Percentiles rank a stretch among this genome's conserved stretches.
phyloP scores from a whole-genome alignment of 2,329 filamentous ascomycete species.

The Cyphellophora europaea region DNA sequence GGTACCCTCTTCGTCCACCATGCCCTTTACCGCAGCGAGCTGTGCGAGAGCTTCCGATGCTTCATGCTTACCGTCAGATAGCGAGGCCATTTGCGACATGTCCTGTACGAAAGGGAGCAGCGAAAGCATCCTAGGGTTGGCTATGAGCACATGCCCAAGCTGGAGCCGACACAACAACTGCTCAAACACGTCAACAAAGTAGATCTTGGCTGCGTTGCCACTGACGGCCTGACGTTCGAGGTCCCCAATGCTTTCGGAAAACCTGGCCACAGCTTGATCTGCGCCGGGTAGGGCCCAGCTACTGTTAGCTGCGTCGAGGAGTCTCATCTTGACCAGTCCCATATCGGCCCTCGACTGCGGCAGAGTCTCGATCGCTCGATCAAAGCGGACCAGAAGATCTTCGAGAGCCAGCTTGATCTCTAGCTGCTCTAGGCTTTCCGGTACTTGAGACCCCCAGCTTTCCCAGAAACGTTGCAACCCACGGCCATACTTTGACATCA shows the following conservation, averaged over 20 bases:
- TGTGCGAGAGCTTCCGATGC: too few relatives aligned
- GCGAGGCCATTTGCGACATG: too few relatives aligned
- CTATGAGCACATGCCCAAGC: too few relatives aligned
- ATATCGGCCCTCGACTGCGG: conserved; percentile 26
- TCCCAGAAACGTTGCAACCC: conserved; percentile 18
- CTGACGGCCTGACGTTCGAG: background rate
- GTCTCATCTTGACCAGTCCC: conserved; percentile 12
- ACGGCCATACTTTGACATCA: conserved; percentile 5
- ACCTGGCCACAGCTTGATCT: too few relatives aligned
- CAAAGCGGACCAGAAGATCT: conserved; percentile 35
- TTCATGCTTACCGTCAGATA: too few relatives aligned
- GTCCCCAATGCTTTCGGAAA: background rate
- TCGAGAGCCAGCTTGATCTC: conserved; percentile 33
- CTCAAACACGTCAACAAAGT: too few relatives aligned
- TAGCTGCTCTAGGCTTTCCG: conserved; percentile 22
- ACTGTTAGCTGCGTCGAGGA: conserved; percentile 23
- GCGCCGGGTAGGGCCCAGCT: too few relatives aligned
- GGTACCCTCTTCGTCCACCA: too few relatives aligned
- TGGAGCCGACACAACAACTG: too few relatives aligned
- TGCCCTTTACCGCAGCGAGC: too few relatives aligned
- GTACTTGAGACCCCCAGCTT: conserved; percentile 13
- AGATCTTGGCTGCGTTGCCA: background rate
- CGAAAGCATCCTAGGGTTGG: too few relatives aligned
- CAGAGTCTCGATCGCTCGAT: conserved; percentile 23
- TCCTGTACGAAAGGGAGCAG: too few relatives aligned